Percentiles rank a stretch among this genome's conserved stretches.
phyloP scores from a whole-genome alignment of 768 basidiomycete species.

The Russula sp. region DNA sequence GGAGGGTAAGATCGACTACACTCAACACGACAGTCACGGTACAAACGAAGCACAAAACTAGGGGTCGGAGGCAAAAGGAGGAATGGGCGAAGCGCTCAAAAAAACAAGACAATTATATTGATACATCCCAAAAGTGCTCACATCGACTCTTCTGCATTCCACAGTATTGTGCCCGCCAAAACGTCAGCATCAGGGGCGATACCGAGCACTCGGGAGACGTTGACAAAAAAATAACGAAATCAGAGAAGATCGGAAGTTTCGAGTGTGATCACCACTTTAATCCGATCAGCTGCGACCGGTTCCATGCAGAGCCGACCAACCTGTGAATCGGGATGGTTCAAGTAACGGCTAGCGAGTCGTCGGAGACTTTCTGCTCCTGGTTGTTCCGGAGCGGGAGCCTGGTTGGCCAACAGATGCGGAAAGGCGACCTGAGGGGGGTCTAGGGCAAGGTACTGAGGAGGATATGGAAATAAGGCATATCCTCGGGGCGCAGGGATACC shows the following conservation, averaged over 20 bases:
- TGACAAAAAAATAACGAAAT: not conserved
- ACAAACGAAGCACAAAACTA: no score
- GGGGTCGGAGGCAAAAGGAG: no score
- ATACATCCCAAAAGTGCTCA: no score
- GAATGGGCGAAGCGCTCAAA: no score
- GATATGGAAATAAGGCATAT: not conserved
- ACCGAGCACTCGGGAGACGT: not conserved
- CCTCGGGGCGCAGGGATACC: not conserved
- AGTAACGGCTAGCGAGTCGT: not conserved
- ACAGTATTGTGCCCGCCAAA: no score
- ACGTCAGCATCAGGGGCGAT: not conserved
- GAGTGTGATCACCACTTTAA: not conserved
- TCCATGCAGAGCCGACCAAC: not conserved
- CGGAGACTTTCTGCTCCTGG: not conserved
- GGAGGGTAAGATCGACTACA: no score
- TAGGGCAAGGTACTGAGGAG: not conserved
- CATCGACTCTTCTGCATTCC: not conserved
- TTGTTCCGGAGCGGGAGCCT: not conserved
- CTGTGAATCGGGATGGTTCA: not conserved
- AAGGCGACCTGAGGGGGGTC: not conserved
- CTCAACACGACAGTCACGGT: no score
- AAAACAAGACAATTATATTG: no score
- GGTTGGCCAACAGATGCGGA: not conserved
- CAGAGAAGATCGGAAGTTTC: not conserved
- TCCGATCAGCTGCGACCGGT: not conserved